These are phyloP conservation scores for Neoboletus magnificus DNA, from an alignment of 768 basidiomycete species.

Conservation along the genomic window DNA sequence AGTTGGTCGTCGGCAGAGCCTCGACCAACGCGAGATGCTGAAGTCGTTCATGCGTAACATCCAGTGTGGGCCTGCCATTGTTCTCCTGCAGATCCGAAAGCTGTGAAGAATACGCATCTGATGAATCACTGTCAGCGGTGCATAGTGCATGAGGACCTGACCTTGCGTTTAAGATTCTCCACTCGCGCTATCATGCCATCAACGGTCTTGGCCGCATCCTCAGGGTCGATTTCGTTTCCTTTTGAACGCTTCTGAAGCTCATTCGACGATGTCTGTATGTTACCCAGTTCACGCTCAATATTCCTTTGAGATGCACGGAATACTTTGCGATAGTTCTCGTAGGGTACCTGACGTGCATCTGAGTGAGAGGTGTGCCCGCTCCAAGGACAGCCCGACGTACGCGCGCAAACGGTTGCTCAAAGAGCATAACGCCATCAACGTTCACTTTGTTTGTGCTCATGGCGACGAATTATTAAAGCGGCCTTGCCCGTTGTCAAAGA, in stretches of 20 bases:
- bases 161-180: constrained; percentile 87
- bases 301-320: constrained; percentile 80
- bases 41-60: constrained; percentile 71
- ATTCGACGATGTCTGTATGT: constrained; percentile 51
- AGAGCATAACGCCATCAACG: constrained; percentile 70
- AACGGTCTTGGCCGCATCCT: constrained; percentile 57
- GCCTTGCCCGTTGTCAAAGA: constrained; percentile 9
- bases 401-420: constrained; percentile 80
- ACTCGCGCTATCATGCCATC: constrained; percentile 76
- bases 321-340: constrained; percentile 85
- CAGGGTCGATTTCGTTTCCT: constrained; percentile 37
- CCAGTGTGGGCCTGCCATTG: constrained; percentile 54
- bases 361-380: constrained; percentile 9
- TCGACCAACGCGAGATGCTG: constrained; percentile 69
- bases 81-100: constrained; percentile 49
- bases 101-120: constrained; percentile 28
- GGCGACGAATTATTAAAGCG: constrained; percentile 2
- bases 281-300: constrained; percentile 74
- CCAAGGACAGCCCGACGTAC: constrained; percentile 38
- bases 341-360: constrained; percentile 61
- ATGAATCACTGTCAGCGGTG: constrained; percentile 10
- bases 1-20: constrained; percentile 46
- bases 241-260: constrained; percentile 56
- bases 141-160: constrained; percentile 32
- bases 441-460: constrained; percentile 52